These are phyloP conservation scores for Colletotrichum brevisporum DNA, from an alignment of 2,329 filamentous ascomycete genomes.

Conservation along the genomic window DNA sequence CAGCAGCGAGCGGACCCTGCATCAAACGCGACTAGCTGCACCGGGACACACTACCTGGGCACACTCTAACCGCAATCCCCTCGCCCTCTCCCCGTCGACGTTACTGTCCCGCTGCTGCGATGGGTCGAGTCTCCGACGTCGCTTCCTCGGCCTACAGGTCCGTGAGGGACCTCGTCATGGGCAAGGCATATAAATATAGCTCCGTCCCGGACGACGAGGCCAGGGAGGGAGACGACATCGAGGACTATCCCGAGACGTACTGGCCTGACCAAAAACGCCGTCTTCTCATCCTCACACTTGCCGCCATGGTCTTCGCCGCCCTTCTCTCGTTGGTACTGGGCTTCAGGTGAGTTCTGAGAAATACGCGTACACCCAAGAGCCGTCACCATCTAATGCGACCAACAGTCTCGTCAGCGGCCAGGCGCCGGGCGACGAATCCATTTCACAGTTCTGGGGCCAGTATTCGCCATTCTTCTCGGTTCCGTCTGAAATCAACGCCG, in stretches of 20 bases:
- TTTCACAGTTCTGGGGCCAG: conserved; percentile 84
- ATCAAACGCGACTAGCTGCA: conserved; percentile 22
- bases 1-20: conserved; percentile 12
- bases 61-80: neutral
- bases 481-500: conserved; percentile 72
- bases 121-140: conserved; percentile 36
- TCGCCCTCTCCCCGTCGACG: neutral
- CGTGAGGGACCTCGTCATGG: conserved; percentile 41
- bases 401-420: conserved; percentile 39
- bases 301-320: conserved; percentile 41
- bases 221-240: conserved; percentile 30
- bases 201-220: conserved; percentile 44
- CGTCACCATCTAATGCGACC: conserved; percentile 4
- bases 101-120: conserved; percentile 15
- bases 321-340: conserved; percentile 16
- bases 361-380: neutral
- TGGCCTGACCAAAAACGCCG: conserved; percentile 41
- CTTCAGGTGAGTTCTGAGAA: conserved; percentile 25
- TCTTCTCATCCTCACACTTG: conserved; percentile 43
- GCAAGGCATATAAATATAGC: conserved; percentile 48
- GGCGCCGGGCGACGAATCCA: conserved; percentile 42
- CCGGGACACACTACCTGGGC: conserved; percentile 17
- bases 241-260: conserved; percentile 23
- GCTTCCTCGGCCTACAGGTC: conserved; percentile 35
- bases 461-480: conserved; percentile 89